These are phyloP conservation scores for Rhexocercosporidium sp. DNA, from an alignment of 2,329 filamentous ascomycete genomes.

Conservation along the genomic window DNA sequence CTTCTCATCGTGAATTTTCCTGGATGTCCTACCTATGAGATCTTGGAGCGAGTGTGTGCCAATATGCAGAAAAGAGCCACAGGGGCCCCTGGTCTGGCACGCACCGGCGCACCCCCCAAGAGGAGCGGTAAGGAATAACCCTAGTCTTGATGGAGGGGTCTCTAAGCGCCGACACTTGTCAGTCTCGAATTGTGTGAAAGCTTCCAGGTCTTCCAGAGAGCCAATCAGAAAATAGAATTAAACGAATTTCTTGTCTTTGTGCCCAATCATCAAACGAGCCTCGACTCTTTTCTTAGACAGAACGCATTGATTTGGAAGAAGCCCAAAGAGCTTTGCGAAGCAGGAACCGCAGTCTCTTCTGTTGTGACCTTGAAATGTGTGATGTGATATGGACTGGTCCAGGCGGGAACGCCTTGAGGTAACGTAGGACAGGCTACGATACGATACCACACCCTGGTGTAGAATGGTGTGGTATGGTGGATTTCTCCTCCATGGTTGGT, in stretches of 20 bases:
- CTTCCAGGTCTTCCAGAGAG: not conserved
- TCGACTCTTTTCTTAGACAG: not conserved
- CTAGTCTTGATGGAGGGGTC: not conserved
- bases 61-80: not conserved
- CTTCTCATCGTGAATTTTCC: not conserved
- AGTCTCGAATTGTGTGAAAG: not conserved
- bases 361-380: not conserved
- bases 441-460: slow-evolving; percentile 27
- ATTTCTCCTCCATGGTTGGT: slow-evolving; percentile 9
- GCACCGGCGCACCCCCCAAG: not conserved
- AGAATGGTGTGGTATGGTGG: slow-evolving; percentile 23
- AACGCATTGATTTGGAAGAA: slow-evolving; percentile 8
- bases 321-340: too few relatives aligned
- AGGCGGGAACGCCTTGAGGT: slow-evolving; percentile 22
- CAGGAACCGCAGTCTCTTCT: not conserved
- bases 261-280: slow-evolving; percentile 15
- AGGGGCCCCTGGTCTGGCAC: not conserved
- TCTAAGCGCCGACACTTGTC: slow-evolving; percentile 10
- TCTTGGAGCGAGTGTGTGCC: not conserved
- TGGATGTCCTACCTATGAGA: not conserved
- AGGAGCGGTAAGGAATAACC: slow-evolving; percentile 9
- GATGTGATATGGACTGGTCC: slow-evolving; percentile 12
- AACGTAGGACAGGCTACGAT: slow-evolving; percentile 32
- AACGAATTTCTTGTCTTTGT: slow-evolving; percentile 3
- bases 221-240: slow-evolving; percentile 11